A percentile compares a stretch with the other conserved stretches of the same genome.
phyloP scores from a whole-genome alignment of 768 basidiomycete species.

The Trametes cinnabarina region DNA sequence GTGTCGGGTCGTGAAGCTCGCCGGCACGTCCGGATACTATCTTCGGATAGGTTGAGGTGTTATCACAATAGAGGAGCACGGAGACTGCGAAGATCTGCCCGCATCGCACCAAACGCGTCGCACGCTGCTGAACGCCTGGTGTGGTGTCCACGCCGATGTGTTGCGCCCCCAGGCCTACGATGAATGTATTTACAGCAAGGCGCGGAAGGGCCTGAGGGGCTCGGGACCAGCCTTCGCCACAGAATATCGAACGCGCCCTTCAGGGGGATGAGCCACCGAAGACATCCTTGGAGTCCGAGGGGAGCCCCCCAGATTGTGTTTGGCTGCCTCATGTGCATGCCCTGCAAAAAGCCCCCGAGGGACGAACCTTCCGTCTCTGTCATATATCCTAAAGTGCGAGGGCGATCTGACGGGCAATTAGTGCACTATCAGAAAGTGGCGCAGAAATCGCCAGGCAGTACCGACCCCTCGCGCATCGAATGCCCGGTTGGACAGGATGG shows the following conservation, averaged over 20 bases:
- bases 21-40: slow-evolving; percentile 18
- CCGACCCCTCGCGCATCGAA: neutral
- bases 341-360: slow-evolving; percentile 3
- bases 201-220: neutral
- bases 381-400: slow-evolving; percentile 13
- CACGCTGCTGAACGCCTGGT: neutral
- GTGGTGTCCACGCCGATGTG: neutral
- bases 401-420: slow-evolving; percentile 2
- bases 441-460: slow-evolving; percentile 4
- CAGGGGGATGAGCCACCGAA: neutral
- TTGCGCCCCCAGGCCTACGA: neutral
- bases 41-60: slow-evolving; percentile 3
- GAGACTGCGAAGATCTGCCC: slow-evolving; percentile 4
- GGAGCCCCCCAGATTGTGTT: slow-evolving; percentile 6
- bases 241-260: neutral
- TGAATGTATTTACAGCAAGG: neutral
- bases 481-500: neutral
- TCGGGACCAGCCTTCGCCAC: slow-evolving; percentile 4
- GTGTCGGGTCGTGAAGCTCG: slow-evolving; percentile 9
- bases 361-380: slow-evolving; percentile 2
- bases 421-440: slow-evolving; percentile 17
- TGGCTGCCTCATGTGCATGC: neutral
- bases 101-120: neutral
- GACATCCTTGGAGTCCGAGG: slow-evolving; percentile 18
- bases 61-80: slow-evolving; percentile 4